Evolutionary conservation across 805 yeast genomes (phyloP).

Genomic region (Hermanozyma aechmeae): DNA sequence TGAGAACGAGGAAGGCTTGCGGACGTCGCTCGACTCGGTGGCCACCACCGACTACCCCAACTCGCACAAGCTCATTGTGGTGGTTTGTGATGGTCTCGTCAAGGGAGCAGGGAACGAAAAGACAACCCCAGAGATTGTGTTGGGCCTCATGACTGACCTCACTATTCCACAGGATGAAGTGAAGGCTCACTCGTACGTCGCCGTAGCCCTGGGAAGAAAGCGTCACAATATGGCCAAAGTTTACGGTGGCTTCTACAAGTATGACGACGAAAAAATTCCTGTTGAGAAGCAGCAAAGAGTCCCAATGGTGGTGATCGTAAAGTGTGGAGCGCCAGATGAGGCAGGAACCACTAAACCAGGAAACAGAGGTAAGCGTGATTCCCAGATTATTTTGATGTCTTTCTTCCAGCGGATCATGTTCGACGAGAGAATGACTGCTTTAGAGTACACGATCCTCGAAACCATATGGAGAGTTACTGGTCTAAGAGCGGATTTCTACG

Average conservation of each 20-base stretch:
- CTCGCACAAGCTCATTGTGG: slow-evolving; percentile 78
- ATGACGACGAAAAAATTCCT: slow-evolving; percentile 68
- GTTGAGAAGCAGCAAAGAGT: slow-evolving; percentile 76
- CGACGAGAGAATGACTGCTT: slow-evolving; percentile 89
- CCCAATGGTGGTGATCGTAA: slow-evolving; percentile 70
- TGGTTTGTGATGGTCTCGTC: slow-evolving; percentile 88
- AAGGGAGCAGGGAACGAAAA: slow-evolving; percentile 88
- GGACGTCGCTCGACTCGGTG: slow-evolving; percentile 84
- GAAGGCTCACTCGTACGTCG: slow-evolving; percentile 78
- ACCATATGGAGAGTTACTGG: slow-evolving; percentile 81
- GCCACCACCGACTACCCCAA: slow-evolving; percentile 96
- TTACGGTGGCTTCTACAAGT: slow-evolving; percentile 88
- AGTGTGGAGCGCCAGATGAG: slow-evolving; percentile 83
- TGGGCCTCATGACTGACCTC: slow-evolving; percentile 74
- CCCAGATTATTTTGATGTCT: slow-evolving; percentile 85
- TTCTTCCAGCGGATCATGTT: slow-evolving; percentile 81
- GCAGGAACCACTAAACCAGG: slow-evolving; percentile 64
- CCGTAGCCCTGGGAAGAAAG: slow-evolving; percentile 89
- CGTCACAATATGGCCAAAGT: slow-evolving; percentile 98
- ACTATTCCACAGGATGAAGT: slow-evolving; percentile 67
- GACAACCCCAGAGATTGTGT: slow-evolving; percentile 83
- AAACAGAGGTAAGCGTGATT: slow-evolving; percentile 93
- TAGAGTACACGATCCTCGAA: slow-evolving; percentile 69
- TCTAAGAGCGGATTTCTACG: slow-evolving; percentile 74
- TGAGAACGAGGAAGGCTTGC: slow-evolving; percentile 77